phyloP scores from a whole-genome alignment of 345 rosid species.

The Acer yangbiense region DNA sequence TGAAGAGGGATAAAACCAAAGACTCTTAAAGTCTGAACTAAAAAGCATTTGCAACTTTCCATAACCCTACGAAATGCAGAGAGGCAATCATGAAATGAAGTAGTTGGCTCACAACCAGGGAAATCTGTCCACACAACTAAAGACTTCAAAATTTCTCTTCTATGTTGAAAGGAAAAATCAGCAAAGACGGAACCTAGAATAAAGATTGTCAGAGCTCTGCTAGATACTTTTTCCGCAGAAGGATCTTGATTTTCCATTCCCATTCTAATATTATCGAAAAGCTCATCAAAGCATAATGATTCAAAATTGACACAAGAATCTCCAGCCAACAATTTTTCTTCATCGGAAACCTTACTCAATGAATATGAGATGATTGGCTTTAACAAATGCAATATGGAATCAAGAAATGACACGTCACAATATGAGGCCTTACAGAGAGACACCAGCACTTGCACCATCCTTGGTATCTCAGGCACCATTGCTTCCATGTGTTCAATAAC shows the following conservation, averaged over 20 bases:
- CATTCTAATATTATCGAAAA: conserved; percentile 48
- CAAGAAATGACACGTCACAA: conserved; percentile 68
- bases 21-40: conserved; percentile 42
- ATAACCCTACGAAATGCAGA: conserved; percentile 60
- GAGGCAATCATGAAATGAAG: conserved; percentile 69
- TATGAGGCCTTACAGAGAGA: conserved; percentile 66
- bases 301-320: conserved; percentile 71
- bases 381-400: conserved; percentile 51
- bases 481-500: conserved; percentile 78
- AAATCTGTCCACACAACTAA: conserved; percentile 64
- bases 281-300: conserved; percentile 75
- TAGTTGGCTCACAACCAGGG: conserved; percentile 56
- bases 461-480: conserved; percentile 80
- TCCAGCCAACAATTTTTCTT: conserved; percentile 46
- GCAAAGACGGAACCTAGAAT: conserved; percentile 59
- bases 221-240: conserved; percentile 37
- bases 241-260: conserved; percentile 37
- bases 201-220: conserved; percentile 56
- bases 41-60: conserved; percentile 59
- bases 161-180: conserved; percentile 59
- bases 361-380: conserved; percentile 80
- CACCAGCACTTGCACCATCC: conserved; percentile 66
- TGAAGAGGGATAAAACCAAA: conserved; percentile 50
- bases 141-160: conserved; percentile 55
- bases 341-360: conserved; percentile 52